Evolutionary conservation across 345 rosid genomes (phyloP), one percentile per base, ranked within the genome.

Genomic region (Arabis hirsuta): DNA sequence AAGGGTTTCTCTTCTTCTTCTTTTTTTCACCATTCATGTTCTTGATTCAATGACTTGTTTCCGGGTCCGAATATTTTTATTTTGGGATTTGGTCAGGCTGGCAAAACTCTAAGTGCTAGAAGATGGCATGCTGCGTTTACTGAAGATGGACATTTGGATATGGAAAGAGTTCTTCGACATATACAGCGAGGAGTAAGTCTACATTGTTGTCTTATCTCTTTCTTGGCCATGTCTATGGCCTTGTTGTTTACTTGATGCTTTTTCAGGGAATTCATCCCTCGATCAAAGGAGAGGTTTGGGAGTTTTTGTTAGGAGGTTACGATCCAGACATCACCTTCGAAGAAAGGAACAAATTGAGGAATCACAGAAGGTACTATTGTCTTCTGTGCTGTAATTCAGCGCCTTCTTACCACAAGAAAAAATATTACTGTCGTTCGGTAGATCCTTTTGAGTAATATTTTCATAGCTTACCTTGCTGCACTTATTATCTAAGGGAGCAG

Each of bases 111-210:
- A 11, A 87, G 98, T 72, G 81, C 82, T 47, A 85, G 97, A 80
- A 87, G 88, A 76, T 93, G 98, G 96, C 90, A 88, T 51, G 85
- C 97, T 26, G 87, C 92, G 2, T 90, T 93, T 71, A 86, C 92
- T 11, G 79, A 80, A 73, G 88, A 90, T 69, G 98, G 97, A 14
- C 89, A 80, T 72, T 77, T 93, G 85, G 96, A 93, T 59, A 87
- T 93, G 53, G 94, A 85, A 6, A 86, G 78, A 79, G 96, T 90
- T 55, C 97, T 93, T 50, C 81, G 85, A 39, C 82, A 97, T 70
- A 90, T 93, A 76, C 98, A 93, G 52, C 83, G 92, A 42, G 98
- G 97, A 81, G 98, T 93, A 74, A 19, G 76, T 41, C 59, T 57
- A 12, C n/a, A 4, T 65, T 42, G 6, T 8, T 16, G 4, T 46